Evolutionary conservation across 2,329 filamentous ascomycete genomes (phyloP).

Genomic region (Setomelanomma holmii): DNA sequence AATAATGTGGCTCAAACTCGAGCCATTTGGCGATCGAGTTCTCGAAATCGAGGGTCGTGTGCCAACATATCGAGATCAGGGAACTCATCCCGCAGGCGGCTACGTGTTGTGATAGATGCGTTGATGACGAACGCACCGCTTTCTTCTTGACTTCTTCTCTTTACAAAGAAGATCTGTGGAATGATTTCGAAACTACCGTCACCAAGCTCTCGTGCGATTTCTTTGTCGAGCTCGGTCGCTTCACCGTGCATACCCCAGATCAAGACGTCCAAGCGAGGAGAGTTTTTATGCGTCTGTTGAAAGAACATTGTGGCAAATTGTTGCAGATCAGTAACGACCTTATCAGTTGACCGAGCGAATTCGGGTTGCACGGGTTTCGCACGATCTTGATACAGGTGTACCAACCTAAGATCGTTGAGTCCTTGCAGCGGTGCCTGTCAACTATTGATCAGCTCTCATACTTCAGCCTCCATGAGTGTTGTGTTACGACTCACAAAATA

Average conservation of each 20-base stretch:
- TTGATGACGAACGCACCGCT: background rate
- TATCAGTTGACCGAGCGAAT: background rate
- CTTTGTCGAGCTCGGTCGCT: background rate
- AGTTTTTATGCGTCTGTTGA: conserved; percentile 1
- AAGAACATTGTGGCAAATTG: conserved; percentile 7
- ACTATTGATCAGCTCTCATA: background rate
- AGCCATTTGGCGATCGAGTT: background rate
- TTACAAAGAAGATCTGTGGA: conserved; percentile 1
- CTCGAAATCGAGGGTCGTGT: conserved; percentile 4
- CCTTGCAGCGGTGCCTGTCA: conserved; percentile 4
- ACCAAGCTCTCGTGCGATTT: background rate
- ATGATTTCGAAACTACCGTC: background rate
- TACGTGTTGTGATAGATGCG: background rate
- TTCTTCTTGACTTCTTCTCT: background rate
- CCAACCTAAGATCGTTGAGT: conserved; percentile 6
- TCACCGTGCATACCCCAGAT: conserved; percentile 3
- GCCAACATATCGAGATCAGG: conserved; percentile 8
- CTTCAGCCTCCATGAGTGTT: background rate
- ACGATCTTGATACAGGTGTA: conserved; percentile 8
- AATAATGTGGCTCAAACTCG: background rate
- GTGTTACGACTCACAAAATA: conserved; percentile 7
- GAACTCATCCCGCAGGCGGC: conserved; percentile 5
- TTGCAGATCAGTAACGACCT: background rate
- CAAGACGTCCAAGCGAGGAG: conserved; percentile 3
- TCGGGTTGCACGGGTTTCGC: background rate